A percentile compares a stretch with the other conserved stretches of the same genome.
Evolutionary conservation across 352 stramenopile species (phyloP).

Genomic region (Nothophytophthora sp.): DNA sequence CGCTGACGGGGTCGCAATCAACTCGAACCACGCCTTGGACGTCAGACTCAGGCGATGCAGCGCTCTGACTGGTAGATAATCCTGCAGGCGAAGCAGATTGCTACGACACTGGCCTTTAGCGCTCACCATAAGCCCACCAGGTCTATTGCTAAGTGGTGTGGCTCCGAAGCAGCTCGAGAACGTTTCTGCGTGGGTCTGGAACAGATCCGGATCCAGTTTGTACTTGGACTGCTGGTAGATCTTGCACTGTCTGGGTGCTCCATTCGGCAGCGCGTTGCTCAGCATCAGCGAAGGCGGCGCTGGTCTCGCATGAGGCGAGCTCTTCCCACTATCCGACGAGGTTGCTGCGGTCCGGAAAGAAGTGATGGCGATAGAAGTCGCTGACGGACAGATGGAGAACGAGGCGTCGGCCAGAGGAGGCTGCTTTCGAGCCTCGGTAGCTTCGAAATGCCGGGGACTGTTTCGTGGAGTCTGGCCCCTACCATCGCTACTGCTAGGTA

Average conservation of each 20-base stretch:
- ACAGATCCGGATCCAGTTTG: slow-evolving; percentile 44
- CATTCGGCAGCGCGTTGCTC: slow-evolving; percentile 10
- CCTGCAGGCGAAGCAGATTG: slow-evolving; percentile 49
- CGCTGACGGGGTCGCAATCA: slow-evolving; percentile 38
- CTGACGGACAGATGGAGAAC: slow-evolving; percentile 14
- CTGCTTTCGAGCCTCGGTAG: no score
- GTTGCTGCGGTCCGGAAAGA: neutral
- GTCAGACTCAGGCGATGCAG: slow-evolving; percentile 53
- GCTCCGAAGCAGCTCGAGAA: slow-evolving; percentile 36
- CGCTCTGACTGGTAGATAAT: slow-evolving; percentile 40
- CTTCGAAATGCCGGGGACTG: neutral
- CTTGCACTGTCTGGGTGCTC: slow-evolving; percentile 18
- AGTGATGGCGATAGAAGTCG: slow-evolving; percentile 13
- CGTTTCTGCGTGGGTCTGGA: slow-evolving; percentile 29
- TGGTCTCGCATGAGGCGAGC: slow-evolving; percentile 3
- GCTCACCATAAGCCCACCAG: neutral
- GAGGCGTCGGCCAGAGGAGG: neutral
- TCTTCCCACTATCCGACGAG: neutral
- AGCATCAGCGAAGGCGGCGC: slow-evolving; percentile 11
- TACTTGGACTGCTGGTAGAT: slow-evolving; percentile 46
- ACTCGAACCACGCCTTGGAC: slow-evolving; percentile 42
- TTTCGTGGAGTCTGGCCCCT: no score
- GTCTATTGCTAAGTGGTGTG: slow-evolving; percentile 14
- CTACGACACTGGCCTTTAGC: slow-evolving; percentile 15
- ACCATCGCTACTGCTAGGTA: no score